Evolutionary conservation across 805 yeast species (phyloP).

Genomic region (Starmerella ratchasimensis): DNA sequence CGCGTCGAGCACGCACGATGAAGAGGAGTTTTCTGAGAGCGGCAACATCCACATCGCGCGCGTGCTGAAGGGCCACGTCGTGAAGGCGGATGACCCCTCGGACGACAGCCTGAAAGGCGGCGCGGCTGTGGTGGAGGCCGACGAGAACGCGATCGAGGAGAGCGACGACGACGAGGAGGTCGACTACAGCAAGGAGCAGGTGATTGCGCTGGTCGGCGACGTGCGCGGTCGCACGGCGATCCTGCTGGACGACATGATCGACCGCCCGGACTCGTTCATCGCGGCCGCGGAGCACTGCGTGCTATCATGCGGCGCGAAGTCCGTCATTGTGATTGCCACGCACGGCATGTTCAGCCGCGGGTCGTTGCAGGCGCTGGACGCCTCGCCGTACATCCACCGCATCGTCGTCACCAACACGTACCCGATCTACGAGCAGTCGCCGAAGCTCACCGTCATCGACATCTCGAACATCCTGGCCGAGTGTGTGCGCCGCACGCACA

Average conservation of each 20-base stretch:
- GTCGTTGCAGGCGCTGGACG: slow-evolving; percentile 66
- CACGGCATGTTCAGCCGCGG: slow-evolving; percentile 89
- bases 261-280: slow-evolving; percentile 82
- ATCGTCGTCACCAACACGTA: slow-evolving; percentile 93
- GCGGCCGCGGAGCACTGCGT: slow-evolving; percentile 98
- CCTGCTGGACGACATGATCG: slow-evolving; percentile 92
- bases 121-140: slow-evolving; percentile 1
- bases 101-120: neutral
- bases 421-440: slow-evolving; percentile 58
- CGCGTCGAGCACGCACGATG: too few relatives aligned
- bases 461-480: slow-evolving; percentile 93
- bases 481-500: slow-evolving; percentile 96
- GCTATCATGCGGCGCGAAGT: slow-evolving; percentile 88
- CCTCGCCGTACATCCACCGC: slow-evolving; percentile 71
- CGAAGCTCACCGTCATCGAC: slow-evolving; percentile 75
- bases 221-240: slow-evolving; percentile 86
- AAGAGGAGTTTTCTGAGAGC: slow-evolving; percentile 15
- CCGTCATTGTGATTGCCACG: slow-evolving; percentile 82
- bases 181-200: slow-evolving; percentile 57
- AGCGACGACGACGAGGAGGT: slow-evolving; percentile 50
- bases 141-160: slow-evolving; percentile 9
- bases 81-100: slow-evolving; percentile 25
- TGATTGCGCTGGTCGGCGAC: slow-evolving; percentile 92
- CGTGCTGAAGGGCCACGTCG: slow-evolving; percentile 92
- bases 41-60: slow-evolving; percentile 76